A percentile compares a stretch with the other conserved stretches of the same genome.
Evolutionary conservation across 2,329 filamentous ascomycete species (phyloP).

Genomic region (Xylariaceae sp.): DNA sequence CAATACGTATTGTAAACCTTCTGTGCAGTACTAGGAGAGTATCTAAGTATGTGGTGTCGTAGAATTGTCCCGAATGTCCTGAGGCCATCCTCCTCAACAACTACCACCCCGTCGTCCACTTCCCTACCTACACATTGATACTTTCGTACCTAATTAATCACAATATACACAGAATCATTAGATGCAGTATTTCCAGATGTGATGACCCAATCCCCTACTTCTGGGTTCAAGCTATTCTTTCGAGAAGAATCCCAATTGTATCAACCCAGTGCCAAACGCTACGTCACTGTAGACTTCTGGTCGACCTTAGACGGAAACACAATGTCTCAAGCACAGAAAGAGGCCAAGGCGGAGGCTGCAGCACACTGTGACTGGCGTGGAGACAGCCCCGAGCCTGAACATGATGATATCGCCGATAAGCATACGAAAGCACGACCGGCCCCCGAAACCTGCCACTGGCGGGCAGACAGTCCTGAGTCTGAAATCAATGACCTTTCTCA

Average conservation of each 20-base stretch:
- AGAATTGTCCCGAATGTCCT: too few species aligned
- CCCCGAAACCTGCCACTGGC: conserved; percentile 30
- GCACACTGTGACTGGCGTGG: conserved; percentile 17
- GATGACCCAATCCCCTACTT: conserved; percentile 14
- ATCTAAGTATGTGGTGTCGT: background rate
- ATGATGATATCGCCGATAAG: conserved; percentile 16
- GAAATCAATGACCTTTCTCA: conserved; percentile 33
- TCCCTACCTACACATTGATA: background rate
- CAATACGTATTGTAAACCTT: too few species aligned
- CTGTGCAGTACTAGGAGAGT: too few species aligned
- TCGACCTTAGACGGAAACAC: conserved; percentile 13
- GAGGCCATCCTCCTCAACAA: conserved; percentile 7
- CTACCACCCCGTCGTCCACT: background rate
- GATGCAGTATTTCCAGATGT: conserved; percentile 6
- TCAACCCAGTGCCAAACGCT: conserved; percentile 2
- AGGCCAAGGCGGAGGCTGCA: conserved; percentile 12
- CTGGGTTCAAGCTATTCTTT: conserved; percentile 6
- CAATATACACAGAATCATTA: conserved; percentile 20
- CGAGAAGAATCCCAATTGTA: background rate
- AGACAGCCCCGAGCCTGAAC: conserved; percentile 21
- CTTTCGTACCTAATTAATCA: conserved; percentile 12
- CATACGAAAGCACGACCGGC: background rate
- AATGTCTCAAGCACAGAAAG: conserved; percentile 13
- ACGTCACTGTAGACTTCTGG: background rate
- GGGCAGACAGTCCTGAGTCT: conserved; percentile 30